Evolutionary conservation across 1,284 basidiomycete species (phyloP).

Genomic region (Fomitopsis pinicola): DNA sequence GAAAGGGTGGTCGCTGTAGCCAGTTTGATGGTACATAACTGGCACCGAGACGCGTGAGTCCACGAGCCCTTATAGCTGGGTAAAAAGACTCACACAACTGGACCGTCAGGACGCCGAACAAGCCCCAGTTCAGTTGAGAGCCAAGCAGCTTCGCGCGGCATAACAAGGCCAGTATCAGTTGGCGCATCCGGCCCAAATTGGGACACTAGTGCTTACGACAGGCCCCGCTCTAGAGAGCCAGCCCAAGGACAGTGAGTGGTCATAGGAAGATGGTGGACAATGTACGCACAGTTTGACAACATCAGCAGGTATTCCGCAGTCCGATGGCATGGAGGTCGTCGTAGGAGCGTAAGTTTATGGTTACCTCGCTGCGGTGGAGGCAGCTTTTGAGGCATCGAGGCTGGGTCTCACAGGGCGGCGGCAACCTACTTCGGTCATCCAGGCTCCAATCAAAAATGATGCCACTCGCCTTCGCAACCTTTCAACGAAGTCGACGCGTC

Average conservation of each 20-base stretch:
- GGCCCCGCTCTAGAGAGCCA: background rate
- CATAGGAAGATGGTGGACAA: too few species aligned
- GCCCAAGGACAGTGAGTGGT: background rate
- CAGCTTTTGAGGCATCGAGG: background rate
- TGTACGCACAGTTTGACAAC: background rate
- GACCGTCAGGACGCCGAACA: slow-evolving; percentile 19
- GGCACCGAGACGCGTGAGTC: background rate
- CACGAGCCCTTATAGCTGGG: too few species aligned
- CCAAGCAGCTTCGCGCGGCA: slow-evolving; percentile 8
- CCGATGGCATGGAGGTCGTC: background rate
- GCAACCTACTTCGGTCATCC: too few species aligned
- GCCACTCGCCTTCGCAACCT: too few species aligned
- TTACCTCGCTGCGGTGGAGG: background rate
- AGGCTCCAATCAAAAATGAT: too few species aligned
- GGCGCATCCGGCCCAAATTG: background rate
- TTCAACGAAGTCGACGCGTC: too few species aligned
- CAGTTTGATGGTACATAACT: slow-evolving; percentile 26
- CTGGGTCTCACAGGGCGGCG: too few species aligned
- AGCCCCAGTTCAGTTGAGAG: slow-evolving; percentile 22
- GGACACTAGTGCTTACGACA: background rate
- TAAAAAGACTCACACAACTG: slow-evolving; percentile 15
- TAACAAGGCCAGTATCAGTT: too few species aligned
- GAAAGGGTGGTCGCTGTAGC: slow-evolving; percentile 19
- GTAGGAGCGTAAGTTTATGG: background rate
- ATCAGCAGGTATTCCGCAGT: background rate